Base-by-base conservation (phyloP, 1,139 yeast genomes). In the Blastobotrys serpentis region DNA sequence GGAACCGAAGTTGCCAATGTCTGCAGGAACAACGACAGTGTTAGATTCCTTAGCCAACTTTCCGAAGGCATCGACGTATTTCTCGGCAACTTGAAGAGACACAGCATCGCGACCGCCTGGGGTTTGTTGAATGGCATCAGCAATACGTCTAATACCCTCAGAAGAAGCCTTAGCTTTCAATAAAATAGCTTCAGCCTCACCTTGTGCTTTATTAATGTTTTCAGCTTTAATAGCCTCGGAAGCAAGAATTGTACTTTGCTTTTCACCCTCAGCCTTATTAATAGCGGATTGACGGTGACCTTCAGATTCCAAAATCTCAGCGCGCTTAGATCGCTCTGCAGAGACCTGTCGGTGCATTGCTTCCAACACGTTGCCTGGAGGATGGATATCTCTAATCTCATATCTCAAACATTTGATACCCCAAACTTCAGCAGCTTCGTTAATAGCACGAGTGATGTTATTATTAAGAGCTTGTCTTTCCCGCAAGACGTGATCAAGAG, bases 341-440 rank as follows among this genome's bases (percentile, higher is more conserved):
- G 85, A 78, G 8, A 87, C 95, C 68, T 86, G 95, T 63, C 92
- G 78, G 67, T 86, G 95, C 95, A 86, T 86, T 36, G 95, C 94
- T 59, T 84, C 92, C 59, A 86, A 76, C n/a, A 86, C 95, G 58
- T 85, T 84, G 39, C 77, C 76, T 0, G 96, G 96, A 3, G 95
- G 96, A 61, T 86, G 90, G 51, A 87, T 86, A 63, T 87, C 96
- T 61, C 90, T 77, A 67, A 87, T 86, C 66, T 87, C 96, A 65
- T 87, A 86, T 62, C 95, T 78, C 56, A 87, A 73, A 63, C 95
- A 87, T 60, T 79, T 78, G 49, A 87, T 84, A 48, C 96, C 96
- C 96, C 96, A 87, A 44, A 80, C 89, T 48, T 72, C 73, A 10
- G 95, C 87, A 3, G 95, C 95, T 58, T 85, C 94, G 63, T 87